phyloP scores from a whole-genome alignment of 1,284 basidiomycete genomes.

The Athelia sp. region DNA sequence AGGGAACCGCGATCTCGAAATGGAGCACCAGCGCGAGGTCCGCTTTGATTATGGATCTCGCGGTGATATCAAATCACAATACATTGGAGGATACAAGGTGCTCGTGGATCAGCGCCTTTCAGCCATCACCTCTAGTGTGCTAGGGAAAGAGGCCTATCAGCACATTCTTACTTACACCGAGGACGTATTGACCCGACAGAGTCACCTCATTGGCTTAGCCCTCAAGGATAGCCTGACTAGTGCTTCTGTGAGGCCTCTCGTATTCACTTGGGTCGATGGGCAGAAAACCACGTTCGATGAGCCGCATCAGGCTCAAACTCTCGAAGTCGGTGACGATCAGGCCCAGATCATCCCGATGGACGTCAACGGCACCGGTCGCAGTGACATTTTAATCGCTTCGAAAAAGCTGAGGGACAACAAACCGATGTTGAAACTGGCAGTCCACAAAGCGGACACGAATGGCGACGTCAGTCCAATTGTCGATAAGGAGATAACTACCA shows the following conservation, averaged over 20 bases:
- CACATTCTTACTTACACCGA: no score
- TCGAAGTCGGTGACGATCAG: background rate
- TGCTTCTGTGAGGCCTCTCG: background rate
- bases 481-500: no score
- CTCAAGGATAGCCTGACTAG: background rate
- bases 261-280: background rate
- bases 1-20: background rate
- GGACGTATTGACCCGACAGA: no score
- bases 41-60: background rate
- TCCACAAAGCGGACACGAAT: no score
- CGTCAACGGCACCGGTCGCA: background rate
- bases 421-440: background rate
- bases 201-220: background rate
- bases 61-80: background rate
- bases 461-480: no score
- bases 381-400: background rate
- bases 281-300: background rate
- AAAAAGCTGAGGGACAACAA: background rate
- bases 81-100: background rate
- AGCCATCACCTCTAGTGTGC: background rate
- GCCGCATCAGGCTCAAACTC: background rate
- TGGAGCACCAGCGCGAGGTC: slow-evolving; percentile 1
- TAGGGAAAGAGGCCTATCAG: no score
- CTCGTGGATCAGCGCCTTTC: background rate
- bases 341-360: background rate